A percentile compares a stretch with the other conserved stretches of the same genome.
Conservation (phyloP, 306 rosid genomes). For the Vicia faba region DNA sequence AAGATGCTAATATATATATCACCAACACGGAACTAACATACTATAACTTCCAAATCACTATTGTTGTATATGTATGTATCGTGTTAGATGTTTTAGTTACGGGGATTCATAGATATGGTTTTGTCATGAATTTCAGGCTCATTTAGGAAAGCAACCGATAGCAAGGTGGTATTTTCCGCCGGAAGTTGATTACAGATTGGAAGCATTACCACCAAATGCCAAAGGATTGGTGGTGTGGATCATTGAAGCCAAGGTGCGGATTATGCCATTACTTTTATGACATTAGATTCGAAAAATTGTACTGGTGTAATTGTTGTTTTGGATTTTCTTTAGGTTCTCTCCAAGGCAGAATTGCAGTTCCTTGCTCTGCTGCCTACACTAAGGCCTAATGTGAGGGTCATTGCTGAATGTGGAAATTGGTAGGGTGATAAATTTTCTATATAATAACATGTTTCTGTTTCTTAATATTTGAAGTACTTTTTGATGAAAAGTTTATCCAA, state of each 20-base stretch:
- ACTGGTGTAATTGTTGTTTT: slow-evolving; percentile 1
- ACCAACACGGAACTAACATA: too few relatives aligned
- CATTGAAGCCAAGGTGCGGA: slow-evolving; percentile 55
- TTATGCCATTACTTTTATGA: not conserved
- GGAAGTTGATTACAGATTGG: slow-evolving; percentile 89
- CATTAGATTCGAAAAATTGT: not conserved
- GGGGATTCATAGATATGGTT: not conserved
- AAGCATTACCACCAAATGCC: slow-evolving; percentile 85
- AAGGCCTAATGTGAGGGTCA: slow-evolving; percentile 88
- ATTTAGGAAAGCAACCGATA: slow-evolving; percentile 57
- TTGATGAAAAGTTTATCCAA: not conserved
- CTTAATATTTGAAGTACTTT: too few relatives aligned
- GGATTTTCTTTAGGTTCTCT: slow-evolving; percentile 65
- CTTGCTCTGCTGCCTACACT: slow-evolving; percentile 82
- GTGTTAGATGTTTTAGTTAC: not conserved
- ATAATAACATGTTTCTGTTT: not conserved
- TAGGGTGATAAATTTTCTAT: slow-evolving; percentile 25
- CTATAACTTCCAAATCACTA: not conserved
- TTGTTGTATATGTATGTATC: not conserved
- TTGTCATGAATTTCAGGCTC: slow-evolving; percentile 39
- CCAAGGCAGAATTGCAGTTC: slow-evolving; percentile 90
- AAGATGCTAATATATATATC: too few relatives aligned
- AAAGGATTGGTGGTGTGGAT: slow-evolving; percentile 56
- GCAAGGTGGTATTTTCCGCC: slow-evolving; percentile 98
- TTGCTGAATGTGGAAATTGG: slow-evolving; percentile 98